Conservation (phyloP, 805 yeast genomes). For the Myxozyma nipponensis region DNA sequence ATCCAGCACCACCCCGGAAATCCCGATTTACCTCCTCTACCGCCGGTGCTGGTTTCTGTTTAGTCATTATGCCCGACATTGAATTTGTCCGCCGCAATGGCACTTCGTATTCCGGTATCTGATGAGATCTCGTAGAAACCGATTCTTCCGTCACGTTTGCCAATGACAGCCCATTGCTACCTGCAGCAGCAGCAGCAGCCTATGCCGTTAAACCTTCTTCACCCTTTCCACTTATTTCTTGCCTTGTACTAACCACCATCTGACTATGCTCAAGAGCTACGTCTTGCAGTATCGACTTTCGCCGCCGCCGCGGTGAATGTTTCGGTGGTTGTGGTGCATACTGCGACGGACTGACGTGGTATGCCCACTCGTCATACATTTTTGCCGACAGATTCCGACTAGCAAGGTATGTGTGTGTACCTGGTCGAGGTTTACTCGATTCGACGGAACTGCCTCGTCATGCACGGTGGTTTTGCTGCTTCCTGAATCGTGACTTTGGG, state of each 20-base stretch:
- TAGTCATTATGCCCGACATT: conserved; percentile 9
- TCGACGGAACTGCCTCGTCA: no score
- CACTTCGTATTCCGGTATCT: conserved; percentile 23
- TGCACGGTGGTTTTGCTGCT: no score
- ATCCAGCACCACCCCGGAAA: neutral
- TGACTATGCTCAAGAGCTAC: conserved; percentile 24
- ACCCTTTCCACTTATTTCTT: no score
- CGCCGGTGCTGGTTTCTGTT: no score
- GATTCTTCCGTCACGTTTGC: conserved; percentile 14
- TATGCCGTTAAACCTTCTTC: neutral
- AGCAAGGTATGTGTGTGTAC: no score
- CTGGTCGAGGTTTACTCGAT: no score
- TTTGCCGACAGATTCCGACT: no score
- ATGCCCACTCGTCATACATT: conserved; percentile 30
- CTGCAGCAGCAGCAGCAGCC: neutral
- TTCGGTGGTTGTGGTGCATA: conserved; percentile 26
- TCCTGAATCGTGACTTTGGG: no score
- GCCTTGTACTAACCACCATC: conserved; percentile 9
- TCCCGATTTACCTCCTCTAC: no score
- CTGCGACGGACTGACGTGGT: conserved; percentile 26
- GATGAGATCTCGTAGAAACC: neutral
- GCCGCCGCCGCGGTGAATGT: conserved; percentile 22
- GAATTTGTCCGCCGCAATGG: conserved; percentile 22
- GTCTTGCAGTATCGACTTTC: conserved; percentile 25
- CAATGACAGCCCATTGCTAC: neutral